Evolutionary conservation across 2,329 filamentous ascomycete genomes (phyloP).

Genomic region (Verticillium alfalfae): DNA sequence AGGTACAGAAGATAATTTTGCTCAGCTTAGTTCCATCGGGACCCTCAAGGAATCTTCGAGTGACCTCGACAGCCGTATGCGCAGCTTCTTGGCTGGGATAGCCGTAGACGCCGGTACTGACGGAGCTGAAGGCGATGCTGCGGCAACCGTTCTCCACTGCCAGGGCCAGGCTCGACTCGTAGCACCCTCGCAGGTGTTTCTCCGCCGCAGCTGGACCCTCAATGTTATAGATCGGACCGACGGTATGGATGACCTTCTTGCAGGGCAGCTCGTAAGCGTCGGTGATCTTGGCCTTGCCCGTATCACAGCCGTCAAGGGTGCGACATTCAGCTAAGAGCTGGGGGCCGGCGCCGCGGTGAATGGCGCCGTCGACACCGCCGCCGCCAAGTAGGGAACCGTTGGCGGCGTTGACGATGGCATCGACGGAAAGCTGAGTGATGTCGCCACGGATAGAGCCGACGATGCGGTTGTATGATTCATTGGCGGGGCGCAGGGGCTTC

Average conservation of each 20-base stretch:
- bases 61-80: slow-evolving; percentile 57
- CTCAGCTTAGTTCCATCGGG: slow-evolving; percentile 49
- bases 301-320: slow-evolving; percentile 65
- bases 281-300: slow-evolving; percentile 81
- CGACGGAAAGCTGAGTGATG: slow-evolving; percentile 73
- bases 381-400: slow-evolving; percentile 75
- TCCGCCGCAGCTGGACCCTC: slow-evolving; percentile 32
- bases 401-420: slow-evolving; percentile 90
- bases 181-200: slow-evolving; percentile 55
- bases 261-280: slow-evolving; percentile 69
- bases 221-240: slow-evolving; percentile 70
- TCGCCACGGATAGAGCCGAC: slow-evolving; percentile 69
- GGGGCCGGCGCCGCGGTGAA: slow-evolving; percentile 76
- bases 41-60: slow-evolving; percentile 49
- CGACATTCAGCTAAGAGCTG: slow-evolving; percentile 65
- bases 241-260: slow-evolving; percentile 79
- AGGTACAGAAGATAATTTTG: slow-evolving; percentile 79
- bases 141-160: slow-evolving; percentile 61
- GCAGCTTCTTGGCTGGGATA: slow-evolving; percentile 75
- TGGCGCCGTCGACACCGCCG: slow-evolving; percentile 85
- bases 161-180: slow-evolving; percentile 65
- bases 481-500: slow-evolving; percentile 23
- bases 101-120: slow-evolving; percentile 87
- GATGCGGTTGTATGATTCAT: slow-evolving; percentile 55
- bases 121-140: slow-evolving; percentile 74